These are phyloP conservation scores for Aspergillus fischeri DNA, from an alignment of 2,329 filamentous ascomycete genomes.

Conservation along the genomic window DNA sequence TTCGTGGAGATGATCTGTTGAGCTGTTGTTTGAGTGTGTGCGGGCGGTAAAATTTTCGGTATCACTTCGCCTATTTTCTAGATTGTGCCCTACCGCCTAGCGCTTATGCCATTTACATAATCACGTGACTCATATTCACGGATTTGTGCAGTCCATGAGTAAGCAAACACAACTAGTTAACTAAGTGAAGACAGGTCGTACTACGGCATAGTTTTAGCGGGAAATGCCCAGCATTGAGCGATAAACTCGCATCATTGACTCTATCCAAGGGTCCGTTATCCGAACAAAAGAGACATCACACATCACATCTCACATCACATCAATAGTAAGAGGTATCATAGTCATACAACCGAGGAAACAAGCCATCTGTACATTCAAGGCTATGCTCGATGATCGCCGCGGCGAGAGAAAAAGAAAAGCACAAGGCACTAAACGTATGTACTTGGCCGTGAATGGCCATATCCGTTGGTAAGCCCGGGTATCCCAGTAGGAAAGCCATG, in stretches of 20 bases:
- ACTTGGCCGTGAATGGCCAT: conserved; percentile 33
- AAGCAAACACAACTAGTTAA: background rate
- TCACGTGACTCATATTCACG: background rate
- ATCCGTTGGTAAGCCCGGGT: conserved; percentile 34
- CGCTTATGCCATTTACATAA: conserved; percentile 2
- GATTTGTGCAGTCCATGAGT: background rate
- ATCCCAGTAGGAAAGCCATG: conserved; percentile 19
- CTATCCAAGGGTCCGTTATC: conserved; percentile 6
- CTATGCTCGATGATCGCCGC: conserved; percentile 10
- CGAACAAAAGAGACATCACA: background rate
- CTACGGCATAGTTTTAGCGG: no score
- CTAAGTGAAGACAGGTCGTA: no score
- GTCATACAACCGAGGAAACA: conserved; percentile 37
- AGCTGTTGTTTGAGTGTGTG: conserved; percentile 20
- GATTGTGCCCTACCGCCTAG: conserved; percentile 22
- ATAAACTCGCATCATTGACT: conserved; percentile 6
- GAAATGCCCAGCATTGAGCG: background rate
- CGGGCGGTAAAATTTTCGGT: conserved; percentile 17
- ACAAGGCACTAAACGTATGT: conserved; percentile 36
- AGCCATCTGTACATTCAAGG: conserved; percentile 29
- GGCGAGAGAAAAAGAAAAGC: conserved; percentile 19
- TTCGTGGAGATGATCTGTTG: conserved; percentile 18
- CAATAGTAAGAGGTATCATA: conserved; percentile 40
- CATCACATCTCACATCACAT: conserved; percentile 22
- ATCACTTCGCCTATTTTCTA: conserved; percentile 22